A percentile compares a stretch with the other conserved stretches of the same genome.
These are phyloP conservation scores for Hanseniaspora singularis DNA, from an alignment of 805 yeast genomes.

Conservation along the genomic window DNA sequence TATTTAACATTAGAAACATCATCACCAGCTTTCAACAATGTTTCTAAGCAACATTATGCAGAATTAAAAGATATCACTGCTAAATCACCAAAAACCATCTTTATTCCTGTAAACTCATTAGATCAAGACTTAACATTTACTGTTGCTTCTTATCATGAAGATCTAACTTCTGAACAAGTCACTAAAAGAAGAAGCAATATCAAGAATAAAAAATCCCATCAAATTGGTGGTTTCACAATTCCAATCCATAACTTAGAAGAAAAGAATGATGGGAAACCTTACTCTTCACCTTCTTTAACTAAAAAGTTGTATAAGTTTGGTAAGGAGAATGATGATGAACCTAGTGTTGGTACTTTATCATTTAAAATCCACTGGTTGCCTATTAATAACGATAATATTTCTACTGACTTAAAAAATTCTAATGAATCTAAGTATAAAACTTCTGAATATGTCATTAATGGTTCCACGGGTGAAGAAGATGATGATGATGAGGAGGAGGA, in stretches of 20 bases:
- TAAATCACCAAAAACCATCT: constrained; percentile 20
- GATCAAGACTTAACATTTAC: constrained; percentile 40
- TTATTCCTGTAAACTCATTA: constrained; percentile 44
- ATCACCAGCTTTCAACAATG: constrained; percentile 4
- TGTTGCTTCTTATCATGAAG: constrained; percentile 8
- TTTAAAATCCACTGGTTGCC: constrained; percentile 16
- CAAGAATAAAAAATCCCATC: constrained; percentile 13
- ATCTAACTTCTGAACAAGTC: constrained; percentile 9
- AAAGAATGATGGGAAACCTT: constrained; percentile 4
- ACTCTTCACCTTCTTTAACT: not conserved
- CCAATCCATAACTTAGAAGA: constrained; percentile 5
- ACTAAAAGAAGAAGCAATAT: constrained; percentile 11
- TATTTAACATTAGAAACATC: constrained; percentile 10
- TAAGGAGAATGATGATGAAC: constrained; percentile 16
- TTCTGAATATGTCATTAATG: constrained; percentile 31
- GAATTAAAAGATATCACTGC: not conserved
- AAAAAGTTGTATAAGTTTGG: constrained; percentile 10
- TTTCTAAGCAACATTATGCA: constrained; percentile 2
- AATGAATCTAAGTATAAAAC: constrained; percentile 41
- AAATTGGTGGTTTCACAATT: constrained; percentile 12
- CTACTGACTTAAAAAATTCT: constrained; percentile 41
- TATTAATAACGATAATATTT: constrained; percentile 29
- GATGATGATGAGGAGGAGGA: constrained; percentile 19
- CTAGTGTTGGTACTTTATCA: constrained; percentile 21
- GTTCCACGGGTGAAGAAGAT: constrained; percentile 18